Evolutionary conservation across 164 flowering plant species (phyloP), one percentile per base, ranked within the genome.

Genomic region (Protea cynaroides): DNA sequence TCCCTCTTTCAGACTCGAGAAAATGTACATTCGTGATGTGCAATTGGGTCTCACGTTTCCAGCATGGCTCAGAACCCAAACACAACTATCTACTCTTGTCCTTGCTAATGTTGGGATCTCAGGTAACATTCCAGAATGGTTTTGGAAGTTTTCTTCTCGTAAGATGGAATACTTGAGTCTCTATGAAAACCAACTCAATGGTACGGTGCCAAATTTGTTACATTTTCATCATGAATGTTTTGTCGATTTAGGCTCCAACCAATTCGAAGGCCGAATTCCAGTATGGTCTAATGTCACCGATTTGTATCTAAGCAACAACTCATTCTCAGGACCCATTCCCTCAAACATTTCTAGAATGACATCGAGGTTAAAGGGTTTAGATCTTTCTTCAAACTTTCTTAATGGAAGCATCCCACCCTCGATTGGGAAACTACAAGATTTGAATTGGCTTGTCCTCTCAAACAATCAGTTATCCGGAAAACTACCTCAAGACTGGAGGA

Each of bases 401-500:
- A 65, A 3, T 36, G 77, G 80, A 3, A 56, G 58, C 58, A 56
- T 40, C 11, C n/a, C 58, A n/a, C 25, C 37, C 3, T 56, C 58
- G 19, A 56, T 57, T 4, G 1, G 60, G 29, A 18, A 57, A 15
- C 38, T 36, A 18, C 6, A 0, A 2, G 2, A 0, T 5, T 36
- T 57, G 43, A 6, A 0, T 1, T 7, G 0, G 15, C 60, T 57
- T 29, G 7, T 12, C 17, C 17, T 25, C 7, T 17, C 4, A 19
- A 63, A 40, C 46, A 80, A 77, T 23, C 37, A n/a, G 1, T 56
- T 72, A 0, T 70, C 71, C 0, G 75, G 77, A 8, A 38, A 67
- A 11, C 17, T 75, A 36, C 77, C 79, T 2, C 0, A 66, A 1
- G 54, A 58, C 62, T 79, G 81, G 79, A 18, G 12, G 7, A 17